These are phyloP conservation scores for Hibiscus trionum DNA, from an alignment of 345 rosid genomes.

Conservation along the genomic window DNA sequence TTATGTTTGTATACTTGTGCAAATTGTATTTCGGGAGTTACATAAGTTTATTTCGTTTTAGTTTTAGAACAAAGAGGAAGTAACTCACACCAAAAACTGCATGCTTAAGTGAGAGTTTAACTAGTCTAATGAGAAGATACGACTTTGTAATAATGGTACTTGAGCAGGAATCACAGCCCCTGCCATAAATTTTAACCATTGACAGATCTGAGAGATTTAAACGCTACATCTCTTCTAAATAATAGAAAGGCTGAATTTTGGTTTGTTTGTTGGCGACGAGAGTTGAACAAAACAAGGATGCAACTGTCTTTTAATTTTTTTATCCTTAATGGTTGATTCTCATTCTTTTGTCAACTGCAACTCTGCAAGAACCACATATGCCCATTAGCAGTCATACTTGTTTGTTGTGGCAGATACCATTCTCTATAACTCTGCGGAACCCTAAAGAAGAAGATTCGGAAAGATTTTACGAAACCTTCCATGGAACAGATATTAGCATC, in stretches of 20 bases:
- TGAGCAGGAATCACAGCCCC: neutral
- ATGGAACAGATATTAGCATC: constrained; percentile 72
- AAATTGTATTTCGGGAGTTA: neutral
- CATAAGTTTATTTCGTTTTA: neutral
- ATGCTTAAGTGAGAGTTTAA: neutral
- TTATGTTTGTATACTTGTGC: neutral
- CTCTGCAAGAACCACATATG: neutral
- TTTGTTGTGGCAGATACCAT: constrained; percentile 51
- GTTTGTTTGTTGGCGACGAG: neutral
- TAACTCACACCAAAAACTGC: neutral
- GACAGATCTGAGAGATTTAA: neutral
- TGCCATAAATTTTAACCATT: neutral
- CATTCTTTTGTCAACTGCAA: neutral
- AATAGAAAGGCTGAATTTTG: neutral
- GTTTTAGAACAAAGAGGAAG: neutral
- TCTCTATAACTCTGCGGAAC: constrained; percentile 48
- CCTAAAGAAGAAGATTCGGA: constrained; percentile 43
- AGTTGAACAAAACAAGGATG: neutral
- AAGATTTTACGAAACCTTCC: constrained; percentile 78
- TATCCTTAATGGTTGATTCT: neutral
- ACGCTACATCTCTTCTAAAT: neutral
- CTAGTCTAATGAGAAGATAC: neutral
- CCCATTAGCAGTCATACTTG: neutral
- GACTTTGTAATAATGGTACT: neutral
- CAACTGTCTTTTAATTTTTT: neutral